phyloP scores from a whole-genome alignment of 106 monocot genomes.

The Dendrobium officinale region DNA sequence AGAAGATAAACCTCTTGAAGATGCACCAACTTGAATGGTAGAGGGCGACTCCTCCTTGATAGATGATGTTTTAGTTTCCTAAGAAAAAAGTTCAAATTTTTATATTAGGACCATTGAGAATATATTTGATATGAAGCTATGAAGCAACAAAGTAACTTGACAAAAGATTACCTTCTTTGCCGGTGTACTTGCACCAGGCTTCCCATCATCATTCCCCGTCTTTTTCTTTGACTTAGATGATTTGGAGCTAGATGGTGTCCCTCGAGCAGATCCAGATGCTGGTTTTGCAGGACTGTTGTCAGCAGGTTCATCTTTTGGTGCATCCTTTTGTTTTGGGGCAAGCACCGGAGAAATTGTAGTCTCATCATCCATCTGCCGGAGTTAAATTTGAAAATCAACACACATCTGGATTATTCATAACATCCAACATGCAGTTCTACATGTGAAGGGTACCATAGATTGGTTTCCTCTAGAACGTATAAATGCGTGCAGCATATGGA shows the following conservation, averaged over 20 bases:
- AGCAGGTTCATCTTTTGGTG: slow-evolving; percentile 64
- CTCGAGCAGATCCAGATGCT: slow-evolving; percentile 33
- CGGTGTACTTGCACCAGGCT: slow-evolving; percentile 29
- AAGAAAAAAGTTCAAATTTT: background rate
- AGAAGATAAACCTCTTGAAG: slow-evolving; percentile 27
- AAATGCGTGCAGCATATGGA: background rate
- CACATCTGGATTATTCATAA: background rate
- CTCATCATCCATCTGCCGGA: slow-evolving; percentile 80
- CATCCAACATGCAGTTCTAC: background rate
- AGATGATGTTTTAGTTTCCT: slow-evolving; percentile 45
- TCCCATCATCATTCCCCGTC: slow-evolving; percentile 59
- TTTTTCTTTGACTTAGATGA: slow-evolving; percentile 80
- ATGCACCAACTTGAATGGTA: slow-evolving; percentile 24
- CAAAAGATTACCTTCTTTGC: slow-evolving; percentile 56
- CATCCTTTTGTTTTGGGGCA: slow-evolving; percentile 81
- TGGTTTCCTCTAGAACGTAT: background rate
- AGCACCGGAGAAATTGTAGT: slow-evolving; percentile 65
- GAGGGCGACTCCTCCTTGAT: slow-evolving; percentile 58
- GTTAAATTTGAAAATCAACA: slow-evolving; percentile 3
- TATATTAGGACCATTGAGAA: background rate
- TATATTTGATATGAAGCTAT: background rate
- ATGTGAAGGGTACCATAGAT: background rate
- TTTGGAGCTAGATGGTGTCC: slow-evolving; percentile 66
- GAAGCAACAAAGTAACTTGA: background rate
- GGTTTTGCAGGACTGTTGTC: slow-evolving; percentile 69